Evolutionary conservation across 768 basidiomycete genomes (phyloP), one percentile per base, ranked within the genome.

Genomic region (Serpula lacrymans): DNA sequence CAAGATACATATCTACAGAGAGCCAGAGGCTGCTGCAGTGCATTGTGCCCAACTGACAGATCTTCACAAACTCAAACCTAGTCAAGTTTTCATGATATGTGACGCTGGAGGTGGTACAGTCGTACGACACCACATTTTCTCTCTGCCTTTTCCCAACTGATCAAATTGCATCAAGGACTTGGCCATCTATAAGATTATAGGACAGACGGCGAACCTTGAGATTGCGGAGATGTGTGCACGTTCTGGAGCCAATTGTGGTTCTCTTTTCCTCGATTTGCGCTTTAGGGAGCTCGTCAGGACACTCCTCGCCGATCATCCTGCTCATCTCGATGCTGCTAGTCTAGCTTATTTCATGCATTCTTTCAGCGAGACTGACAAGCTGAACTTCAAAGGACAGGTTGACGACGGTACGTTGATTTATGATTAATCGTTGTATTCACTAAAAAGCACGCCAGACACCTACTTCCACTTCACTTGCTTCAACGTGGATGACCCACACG

Each of bases 381-480:
- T 91, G 34, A 74, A 73, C 22, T 94, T 88, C 55, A 67, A 59
- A 45, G 90, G 91, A 13, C 69, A 80, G 34, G 55, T 58, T 13
- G 90, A 93, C 55, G 91, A 93, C 54, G 79, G 87, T 86, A 59
- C 35, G 74, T 56, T 5, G 9, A 30, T 26, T 13, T 31, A 28
- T 24, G n/a, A 17, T 23, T 26, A 35, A 17, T 24, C 34, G 7
- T 37, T 16, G 27, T 22, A 11, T 35, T 30, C 39, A 11, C 34
- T 29, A 35, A 40, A 24, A 18, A 26, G 24, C 34, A 31, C 27
- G 45, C 12, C 50, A 91, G 89, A 82, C 21, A 82, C 78, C 41
- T 83, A 82, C 70, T 92, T 92, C 66, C 80, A 88, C 57, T 93
- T 92, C 61, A 91, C 82, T 23, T 91, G 88, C 60, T 93, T 93